These are phyloP conservation scores for Strigomonas culicis DNA, from an alignment of 208 protist species.

Conservation along the genomic window DNA sequence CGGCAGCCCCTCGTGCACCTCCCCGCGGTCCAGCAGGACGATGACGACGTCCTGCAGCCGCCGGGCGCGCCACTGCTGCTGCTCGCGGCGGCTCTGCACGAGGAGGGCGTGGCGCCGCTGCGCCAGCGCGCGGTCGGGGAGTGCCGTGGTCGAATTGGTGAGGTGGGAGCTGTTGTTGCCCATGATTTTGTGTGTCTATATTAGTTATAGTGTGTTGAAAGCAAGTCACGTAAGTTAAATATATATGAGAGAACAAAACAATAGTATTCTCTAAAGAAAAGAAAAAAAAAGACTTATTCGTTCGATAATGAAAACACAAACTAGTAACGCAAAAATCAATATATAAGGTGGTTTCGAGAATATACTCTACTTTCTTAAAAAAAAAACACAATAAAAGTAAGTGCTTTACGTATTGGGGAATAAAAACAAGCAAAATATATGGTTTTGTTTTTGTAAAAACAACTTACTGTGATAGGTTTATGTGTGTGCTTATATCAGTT, in stretches of 20 bases:
- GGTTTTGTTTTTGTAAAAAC: neutral
- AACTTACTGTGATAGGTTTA: no score
- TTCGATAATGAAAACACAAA: neutral
- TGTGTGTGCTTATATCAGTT: no score
- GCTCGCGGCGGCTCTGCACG: conserved; percentile 23
- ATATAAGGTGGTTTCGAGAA: neutral
- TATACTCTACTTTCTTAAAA: no score
- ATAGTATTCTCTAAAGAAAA: no score
- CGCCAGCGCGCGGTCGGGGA: conserved; percentile 6
- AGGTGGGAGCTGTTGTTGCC: no score
- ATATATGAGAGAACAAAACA: no score
- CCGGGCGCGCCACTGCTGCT: conserved; percentile 33
- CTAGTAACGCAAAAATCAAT: neutral
- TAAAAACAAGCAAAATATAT: neutral
- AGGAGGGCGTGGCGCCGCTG: conserved; percentile 20
- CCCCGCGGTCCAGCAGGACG: conserved; percentile 35
- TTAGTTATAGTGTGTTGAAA: neutral
- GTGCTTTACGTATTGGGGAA: neutral
- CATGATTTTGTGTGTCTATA: no score
- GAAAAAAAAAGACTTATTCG: no score
- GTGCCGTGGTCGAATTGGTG: no score
- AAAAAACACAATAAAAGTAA: neutral
- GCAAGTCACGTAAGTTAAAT: neutral
- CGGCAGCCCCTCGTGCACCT: conserved; percentile 33
- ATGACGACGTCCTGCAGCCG: conserved; percentile 45